These are phyloP conservation scores for Penicillium taxi DNA, from an alignment of 495 filamentous ascomycete genomes.

Conservation along the genomic window DNA sequence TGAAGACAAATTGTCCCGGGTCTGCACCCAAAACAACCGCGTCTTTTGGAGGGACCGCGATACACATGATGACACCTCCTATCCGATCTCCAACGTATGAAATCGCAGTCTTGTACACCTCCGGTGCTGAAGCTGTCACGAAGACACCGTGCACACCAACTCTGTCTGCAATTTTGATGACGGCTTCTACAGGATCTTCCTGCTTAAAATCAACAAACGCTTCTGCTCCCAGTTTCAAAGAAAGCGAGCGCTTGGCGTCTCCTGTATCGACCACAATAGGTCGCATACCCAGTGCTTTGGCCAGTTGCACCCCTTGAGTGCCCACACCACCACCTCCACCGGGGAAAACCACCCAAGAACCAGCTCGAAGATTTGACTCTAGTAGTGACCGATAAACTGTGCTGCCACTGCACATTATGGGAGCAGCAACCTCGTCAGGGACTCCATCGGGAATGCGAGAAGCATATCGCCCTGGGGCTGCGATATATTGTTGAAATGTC, in stretches of 20 bases:
- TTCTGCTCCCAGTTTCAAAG: constrained; percentile 42
- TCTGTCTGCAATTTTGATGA: constrained; percentile 37
- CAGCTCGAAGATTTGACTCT: constrained; percentile 47
- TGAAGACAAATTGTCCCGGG: constrained; percentile 34
- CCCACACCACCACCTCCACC: constrained; percentile 54
- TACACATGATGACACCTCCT: constrained; percentile 41
- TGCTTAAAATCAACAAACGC: constrained; percentile 44
- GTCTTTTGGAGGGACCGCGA: constrained; percentile 27
- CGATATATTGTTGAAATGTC: constrained; percentile 63
- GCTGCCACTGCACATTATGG: constrained; percentile 53
- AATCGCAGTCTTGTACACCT: constrained; percentile 34
- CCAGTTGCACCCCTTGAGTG: constrained; percentile 54
- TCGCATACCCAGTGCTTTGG: constrained; percentile 46
- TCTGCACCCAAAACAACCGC: constrained; percentile 31
- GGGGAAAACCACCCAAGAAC: constrained; percentile 52
- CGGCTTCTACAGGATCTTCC: constrained; percentile 27
- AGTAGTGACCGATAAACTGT: constrained; percentile 47
- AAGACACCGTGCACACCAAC: constrained; percentile 45
- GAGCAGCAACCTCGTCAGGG: constrained; percentile 51
- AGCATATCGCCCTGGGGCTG: constrained; percentile 54
- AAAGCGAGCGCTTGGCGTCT: constrained; percentile 30
- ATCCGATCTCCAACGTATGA: constrained; percentile 34
- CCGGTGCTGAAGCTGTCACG: constrained; percentile 42
- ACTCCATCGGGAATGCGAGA: constrained; percentile 58
- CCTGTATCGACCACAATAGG: constrained; percentile 46